Percentiles rank a stretch among this genome's conserved stretches.
These are phyloP conservation scores for Ceratocystis huliohia DNA, from an alignment of 2,329 filamentous ascomycete genomes.

Conservation along the genomic window DNA sequence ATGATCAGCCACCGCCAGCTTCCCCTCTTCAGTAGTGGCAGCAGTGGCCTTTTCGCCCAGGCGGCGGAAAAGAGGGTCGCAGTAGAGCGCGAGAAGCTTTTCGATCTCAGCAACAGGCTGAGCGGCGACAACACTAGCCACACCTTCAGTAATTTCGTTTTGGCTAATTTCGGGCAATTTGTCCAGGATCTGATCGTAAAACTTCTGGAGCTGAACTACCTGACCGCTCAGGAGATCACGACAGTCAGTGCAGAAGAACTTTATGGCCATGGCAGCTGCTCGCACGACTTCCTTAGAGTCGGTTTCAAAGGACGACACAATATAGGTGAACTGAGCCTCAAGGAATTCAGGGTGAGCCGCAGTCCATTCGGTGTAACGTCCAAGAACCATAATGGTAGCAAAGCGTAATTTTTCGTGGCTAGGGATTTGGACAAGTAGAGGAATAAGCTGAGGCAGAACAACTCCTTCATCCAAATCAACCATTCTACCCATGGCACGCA, in stretches of 20 bases:
- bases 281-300: conserved; percentile 81
- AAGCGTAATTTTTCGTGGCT: conserved; percentile 97
- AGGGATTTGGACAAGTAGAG: conserved; percentile 84
- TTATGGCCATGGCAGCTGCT: conserved; percentile 85
- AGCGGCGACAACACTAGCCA: conserved; percentile 79
- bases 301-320: conserved; percentile 83
- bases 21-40: conserved; percentile 69
- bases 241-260: conserved; percentile 95
- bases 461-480: conserved; percentile 78
- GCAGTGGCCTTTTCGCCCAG: conserved; percentile 78
- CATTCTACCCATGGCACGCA: conserved; percentile 94
- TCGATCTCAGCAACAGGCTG: conserved; percentile 73
- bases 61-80: conserved; percentile 74
- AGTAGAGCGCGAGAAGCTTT: conserved; percentile 78
- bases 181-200: conserved; percentile 83
- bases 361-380: conserved; percentile 96
- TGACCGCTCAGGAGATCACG: conserved; percentile 72
- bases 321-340: conserved; percentile 86
- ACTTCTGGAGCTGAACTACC: conserved; percentile 74
- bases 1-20: conserved; percentile 81
- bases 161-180: conserved; percentile 75
- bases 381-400: conserved; percentile 94
- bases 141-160: conserved; percentile 91
- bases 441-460: conserved; percentile 83
- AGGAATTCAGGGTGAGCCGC: conserved; percentile 84